Evolutionary conservation across 768 basidiomycete species (phyloP).

Genomic region (Amanita fuliginea): DNA sequence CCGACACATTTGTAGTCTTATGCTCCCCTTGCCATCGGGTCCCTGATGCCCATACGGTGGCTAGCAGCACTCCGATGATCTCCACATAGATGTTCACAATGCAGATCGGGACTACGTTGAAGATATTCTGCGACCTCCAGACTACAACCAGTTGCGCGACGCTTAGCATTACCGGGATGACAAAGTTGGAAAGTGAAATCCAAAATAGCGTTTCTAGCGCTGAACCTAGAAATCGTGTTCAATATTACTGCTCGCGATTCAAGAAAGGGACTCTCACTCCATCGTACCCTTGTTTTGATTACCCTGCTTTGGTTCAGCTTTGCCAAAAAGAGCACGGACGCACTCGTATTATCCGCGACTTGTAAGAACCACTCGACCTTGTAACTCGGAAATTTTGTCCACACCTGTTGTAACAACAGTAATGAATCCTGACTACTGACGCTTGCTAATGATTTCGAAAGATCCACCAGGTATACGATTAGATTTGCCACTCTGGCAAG

Average conservation of each 20-base stretch:
- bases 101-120: slow-evolving; percentile 6
- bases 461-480: slow-evolving; percentile 8
- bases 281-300: background rate
- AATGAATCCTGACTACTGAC: background rate
- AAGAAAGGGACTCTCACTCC: background rate
- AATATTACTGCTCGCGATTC: background rate
- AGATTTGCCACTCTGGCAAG: slow-evolving; percentile 11
- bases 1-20: background rate
- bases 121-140: slow-evolving; percentile 6
- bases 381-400: slow-evolving; percentile 5
- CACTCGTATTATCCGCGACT: slow-evolving; percentile 11
- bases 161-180: slow-evolving; percentile 17
- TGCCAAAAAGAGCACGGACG: slow-evolving; percentile 12
- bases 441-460: background rate
- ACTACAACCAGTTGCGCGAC: slow-evolving; percentile 13
- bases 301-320: slow-evolving; percentile 8
- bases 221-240: slow-evolving; percentile 6
- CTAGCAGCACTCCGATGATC: slow-evolving; percentile 19
- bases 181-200: slow-evolving; percentile 17
- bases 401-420: background rate
- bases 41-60: slow-evolving; percentile 15
- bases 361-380: slow-evolving; percentile 14
- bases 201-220: slow-evolving; percentile 14
- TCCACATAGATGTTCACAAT: slow-evolving; percentile 14
- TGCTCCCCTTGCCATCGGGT: slow-evolving; percentile 9